phyloP scores from a whole-genome alignment of 371 early-diverging fungal genomes.

The Zychaea mexicana region DNA sequence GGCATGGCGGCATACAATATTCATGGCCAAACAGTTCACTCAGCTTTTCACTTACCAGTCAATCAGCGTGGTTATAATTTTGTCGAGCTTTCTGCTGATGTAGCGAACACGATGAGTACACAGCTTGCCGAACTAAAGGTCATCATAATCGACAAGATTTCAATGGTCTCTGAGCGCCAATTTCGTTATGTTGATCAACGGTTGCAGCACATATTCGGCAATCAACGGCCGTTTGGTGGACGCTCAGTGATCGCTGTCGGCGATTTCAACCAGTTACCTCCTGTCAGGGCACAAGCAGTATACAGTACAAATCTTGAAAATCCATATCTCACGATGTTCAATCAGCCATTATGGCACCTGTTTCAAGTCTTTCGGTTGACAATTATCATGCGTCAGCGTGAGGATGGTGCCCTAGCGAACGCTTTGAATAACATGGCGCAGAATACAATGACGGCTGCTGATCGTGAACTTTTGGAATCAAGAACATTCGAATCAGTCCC shows the following conservation, averaged over 20 bases:
- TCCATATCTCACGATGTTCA: not conserved
- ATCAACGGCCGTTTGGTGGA: not conserved
- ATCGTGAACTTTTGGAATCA: not conserved
- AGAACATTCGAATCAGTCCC: not conserved
- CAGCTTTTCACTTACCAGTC: not conserved
- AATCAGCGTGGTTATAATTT: not conserved
- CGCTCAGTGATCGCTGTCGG: slow-evolving; percentile 7
- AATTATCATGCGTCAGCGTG: slow-evolving; percentile 11
- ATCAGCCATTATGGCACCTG: not conserved
- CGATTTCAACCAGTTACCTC: slow-evolving; percentile 11
- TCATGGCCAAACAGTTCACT: not conserved
- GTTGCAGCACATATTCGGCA: not conserved
- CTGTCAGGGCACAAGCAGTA: not conserved
- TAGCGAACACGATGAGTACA: not conserved
- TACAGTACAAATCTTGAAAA: not conserved
- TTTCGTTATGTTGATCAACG: not conserved
- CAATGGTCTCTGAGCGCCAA: not conserved
- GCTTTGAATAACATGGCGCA: slow-evolving; percentile 11
- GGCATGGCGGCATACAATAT: not conserved
- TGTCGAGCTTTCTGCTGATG: not conserved
- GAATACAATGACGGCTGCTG: slow-evolving; percentile 1
- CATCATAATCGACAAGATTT: not conserved
- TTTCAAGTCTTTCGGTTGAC: slow-evolving; percentile 8
- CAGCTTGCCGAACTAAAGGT: not conserved
- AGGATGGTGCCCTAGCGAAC: slow-evolving; percentile 5